These are phyloP conservation scores for Aureobasidium musti DNA, from an alignment of 2,329 filamentous ascomycete species.

Conservation along the genomic window DNA sequence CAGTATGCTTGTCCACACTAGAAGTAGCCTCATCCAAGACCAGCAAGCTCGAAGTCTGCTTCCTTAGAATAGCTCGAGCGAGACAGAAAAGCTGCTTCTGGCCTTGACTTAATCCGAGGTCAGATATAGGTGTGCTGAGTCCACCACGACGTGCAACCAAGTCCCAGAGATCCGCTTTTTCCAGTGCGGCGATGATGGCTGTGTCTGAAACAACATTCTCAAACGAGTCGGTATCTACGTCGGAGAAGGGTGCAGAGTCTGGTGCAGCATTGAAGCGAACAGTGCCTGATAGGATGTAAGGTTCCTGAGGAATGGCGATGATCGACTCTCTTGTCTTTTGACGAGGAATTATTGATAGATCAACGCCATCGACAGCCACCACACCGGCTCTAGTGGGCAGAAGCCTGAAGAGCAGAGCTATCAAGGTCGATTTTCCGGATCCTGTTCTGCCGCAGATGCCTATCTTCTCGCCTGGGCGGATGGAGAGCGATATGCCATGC, in stretches of 20 bases:
- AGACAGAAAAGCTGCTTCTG: conserved; percentile 55
- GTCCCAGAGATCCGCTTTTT: conserved; percentile 48
- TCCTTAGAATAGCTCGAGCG: conserved; percentile 50
- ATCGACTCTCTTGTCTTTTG: conserved; percentile 48
- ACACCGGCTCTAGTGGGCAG: conserved; percentile 49
- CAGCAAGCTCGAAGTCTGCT: conserved; percentile 43
- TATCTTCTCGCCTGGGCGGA: conserved; percentile 52
- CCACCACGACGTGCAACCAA: conserved; percentile 39
- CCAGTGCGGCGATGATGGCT: conserved; percentile 46
- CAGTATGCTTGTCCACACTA: conserved; percentile 21
- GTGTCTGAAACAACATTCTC: not conserved
- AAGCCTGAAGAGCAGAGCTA: conserved; percentile 54
- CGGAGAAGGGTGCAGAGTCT: conserved; percentile 6
- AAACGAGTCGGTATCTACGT: conserved; percentile 42
- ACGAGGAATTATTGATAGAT: conserved; percentile 49
- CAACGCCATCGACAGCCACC: conserved; percentile 52
- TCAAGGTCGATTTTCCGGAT: conserved; percentile 55
- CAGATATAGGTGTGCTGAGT: conserved; percentile 43
- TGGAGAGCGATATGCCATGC: conserved; percentile 49
- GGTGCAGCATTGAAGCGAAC: conserved; percentile 56
- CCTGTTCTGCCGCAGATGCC: conserved; percentile 59
- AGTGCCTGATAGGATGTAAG: conserved; percentile 52
- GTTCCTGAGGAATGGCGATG: conserved; percentile 55
- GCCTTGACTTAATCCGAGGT: conserved; percentile 47
- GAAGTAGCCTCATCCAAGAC: conserved; percentile 40